Evolutionary conservation across 2,329 filamentous ascomycete species (phyloP).

Genomic region (Furcasterigmium furcatum): DNA sequence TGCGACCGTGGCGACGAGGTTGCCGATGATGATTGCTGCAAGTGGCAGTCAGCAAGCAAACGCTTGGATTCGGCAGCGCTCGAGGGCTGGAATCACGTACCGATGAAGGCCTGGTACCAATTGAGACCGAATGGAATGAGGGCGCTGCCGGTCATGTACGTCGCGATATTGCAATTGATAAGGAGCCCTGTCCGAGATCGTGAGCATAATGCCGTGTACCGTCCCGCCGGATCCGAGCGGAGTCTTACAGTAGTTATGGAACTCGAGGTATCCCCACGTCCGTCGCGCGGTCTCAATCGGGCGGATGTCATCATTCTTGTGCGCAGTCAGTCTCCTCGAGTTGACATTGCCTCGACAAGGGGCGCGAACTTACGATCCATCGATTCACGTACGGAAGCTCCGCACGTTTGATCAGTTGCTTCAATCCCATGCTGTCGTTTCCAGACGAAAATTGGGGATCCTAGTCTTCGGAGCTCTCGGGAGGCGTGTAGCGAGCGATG

Average conservation of each 20-base stretch:
- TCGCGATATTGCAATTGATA: constrained; percentile 41
- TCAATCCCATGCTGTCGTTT: constrained; percentile 16
- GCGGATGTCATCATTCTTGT: constrained; percentile 46
- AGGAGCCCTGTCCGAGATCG: constrained; percentile 33
- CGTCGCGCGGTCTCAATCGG: constrained; percentile 38
- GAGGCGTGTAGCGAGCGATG: too few relatives aligned
- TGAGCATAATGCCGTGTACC: background rate
- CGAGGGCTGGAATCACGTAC: constrained; percentile 13
- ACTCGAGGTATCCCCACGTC: constrained; percentile 39
- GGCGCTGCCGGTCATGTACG: constrained; percentile 36
- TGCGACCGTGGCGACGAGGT: constrained; percentile 31
- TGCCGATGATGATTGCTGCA: constrained; percentile 30
- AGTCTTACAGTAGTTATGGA: constrained; percentile 38
- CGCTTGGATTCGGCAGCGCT: background rate
- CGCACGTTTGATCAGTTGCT: constrained; percentile 16
- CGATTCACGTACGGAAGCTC: constrained; percentile 25
- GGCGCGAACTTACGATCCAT: constrained; percentile 22
- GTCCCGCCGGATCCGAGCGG: too few relatives aligned
- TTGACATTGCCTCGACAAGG: too few relatives aligned
- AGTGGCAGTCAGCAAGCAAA: background rate
- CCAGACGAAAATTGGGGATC: too few relatives aligned
- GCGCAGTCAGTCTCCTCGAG: constrained; percentile 1
- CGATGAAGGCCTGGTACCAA: constrained; percentile 40
- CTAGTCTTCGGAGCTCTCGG: too few relatives aligned
- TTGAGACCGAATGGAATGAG: constrained; percentile 35